Base-by-base conservation (phyloP, 192 early-diverging fungal species). In the Cetraspora pellucida region DNA sequence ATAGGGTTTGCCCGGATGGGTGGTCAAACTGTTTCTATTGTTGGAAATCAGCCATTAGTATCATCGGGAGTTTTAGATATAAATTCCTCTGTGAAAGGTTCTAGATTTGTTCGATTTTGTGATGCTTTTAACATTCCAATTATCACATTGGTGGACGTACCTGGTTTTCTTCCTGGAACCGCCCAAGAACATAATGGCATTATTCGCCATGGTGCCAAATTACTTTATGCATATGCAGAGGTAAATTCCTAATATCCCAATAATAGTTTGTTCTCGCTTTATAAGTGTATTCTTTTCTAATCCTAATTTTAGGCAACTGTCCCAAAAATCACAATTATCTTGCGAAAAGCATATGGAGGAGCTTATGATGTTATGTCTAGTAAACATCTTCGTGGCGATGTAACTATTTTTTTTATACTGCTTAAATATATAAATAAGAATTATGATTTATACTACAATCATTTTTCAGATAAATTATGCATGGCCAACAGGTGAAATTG, bases 301-400 rank as follows among this genome's bases (percentile, higher is more conserved):
- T 59, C 16, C 10, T 71, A 8, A 45, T 49, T 49, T 54, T 28
- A 71, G 69, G 95, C 97, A 8, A 98, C 97, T 9, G 95, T 96
- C 16, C 97, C 97, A 54, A 98, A 98, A 83, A 89, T 98, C 43
- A 97, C 96, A 9, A 85, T 98, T 25, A 97, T 97, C 64, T 95
- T 93, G 23, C 85, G 97, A 25, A 98, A 98, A 83, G 97, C 97
- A 8, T 98, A 98, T 77, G 97, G 97, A 68, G 97, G 97, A 52
- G 97, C 97, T 9, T 97, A 98, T 81, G 95, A 95, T 84, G 97
- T 98, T 21, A 98, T 98, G 97, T 88, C 87, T 74, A 96, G 94
- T 10, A 98, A 98, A 86, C 97, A 98, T 89, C 84, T 98, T 77
- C 85, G 94, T 21, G 97, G 96, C 65, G 97, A 98, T 28, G 72